These are phyloP conservation scores for Linnemannia schmuckeri DNA, from an alignment of 192 early-diverging fungal species.

Conservation along the genomic window DNA sequence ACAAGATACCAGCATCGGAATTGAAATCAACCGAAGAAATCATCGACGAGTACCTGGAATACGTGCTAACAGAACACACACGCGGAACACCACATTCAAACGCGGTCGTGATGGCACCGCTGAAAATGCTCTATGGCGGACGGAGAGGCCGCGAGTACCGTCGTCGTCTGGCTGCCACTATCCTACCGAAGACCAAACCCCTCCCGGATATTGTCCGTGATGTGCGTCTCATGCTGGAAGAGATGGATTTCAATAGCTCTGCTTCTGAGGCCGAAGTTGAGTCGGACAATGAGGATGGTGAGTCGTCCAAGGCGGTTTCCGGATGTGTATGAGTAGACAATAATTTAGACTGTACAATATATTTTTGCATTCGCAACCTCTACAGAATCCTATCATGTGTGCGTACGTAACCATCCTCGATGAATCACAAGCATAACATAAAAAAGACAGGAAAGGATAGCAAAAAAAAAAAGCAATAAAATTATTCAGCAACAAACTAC, in stretches of 20 bases:
- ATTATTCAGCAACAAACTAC: not conserved
- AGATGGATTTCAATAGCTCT: slow-evolving; percentile 25
- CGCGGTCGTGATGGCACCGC: slow-evolving; percentile 54
- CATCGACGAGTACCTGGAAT: slow-evolving; percentile 54
- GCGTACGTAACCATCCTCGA: not conserved
- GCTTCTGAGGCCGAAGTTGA: not conserved
- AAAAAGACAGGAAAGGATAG: too few species aligned
- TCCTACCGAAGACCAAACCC: slow-evolving; percentile 38
- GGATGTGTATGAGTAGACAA: not conserved
- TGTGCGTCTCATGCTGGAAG: slow-evolving; percentile 37
- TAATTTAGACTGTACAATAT: not conserved
- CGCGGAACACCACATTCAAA: slow-evolving; percentile 53
- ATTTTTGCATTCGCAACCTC: not conserved
- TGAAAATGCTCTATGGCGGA: slow-evolving; percentile 60
- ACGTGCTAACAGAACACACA: slow-evolving; percentile 39
- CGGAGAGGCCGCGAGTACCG: slow-evolving; percentile 51
- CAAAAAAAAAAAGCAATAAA: not conserved
- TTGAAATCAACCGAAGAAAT: slow-evolving; percentile 48
- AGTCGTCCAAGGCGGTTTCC: not conserved
- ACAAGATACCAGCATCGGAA: slow-evolving; percentile 25
- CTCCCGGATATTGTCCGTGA: slow-evolving; percentile 39
- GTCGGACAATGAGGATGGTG: slow-evolving; percentile 7
- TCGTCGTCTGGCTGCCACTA: slow-evolving; percentile 32
- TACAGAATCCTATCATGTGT: too few species aligned
- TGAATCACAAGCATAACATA: not conserved